Conservation (phyloP, 2,329 filamentous ascomycete species). For the Cytospora piceae region DNA sequence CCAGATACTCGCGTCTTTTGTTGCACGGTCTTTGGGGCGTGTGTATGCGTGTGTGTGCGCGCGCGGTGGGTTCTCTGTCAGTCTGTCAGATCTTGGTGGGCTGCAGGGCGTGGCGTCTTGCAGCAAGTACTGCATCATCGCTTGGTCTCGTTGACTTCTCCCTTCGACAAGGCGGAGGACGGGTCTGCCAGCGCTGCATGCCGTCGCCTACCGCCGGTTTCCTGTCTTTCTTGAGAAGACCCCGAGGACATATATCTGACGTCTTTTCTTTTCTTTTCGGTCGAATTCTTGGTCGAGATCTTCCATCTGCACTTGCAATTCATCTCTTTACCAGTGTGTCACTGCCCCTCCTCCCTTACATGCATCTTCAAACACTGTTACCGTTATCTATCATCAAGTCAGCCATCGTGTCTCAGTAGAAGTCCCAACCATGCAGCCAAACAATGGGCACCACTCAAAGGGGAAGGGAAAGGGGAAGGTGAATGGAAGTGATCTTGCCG, state of each 20-base stretch:
- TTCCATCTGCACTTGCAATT: not conserved
- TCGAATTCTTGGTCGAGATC: not conserved
- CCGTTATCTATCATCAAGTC: slow-evolving; percentile 4
- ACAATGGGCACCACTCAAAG: slow-evolving; percentile 9
- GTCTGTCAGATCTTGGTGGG: slow-evolving; percentile 4
- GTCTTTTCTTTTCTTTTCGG: not conserved
- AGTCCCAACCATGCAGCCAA: slow-evolving; percentile 16
- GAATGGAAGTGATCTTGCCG: not conserved
- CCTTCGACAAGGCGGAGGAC: not conserved
- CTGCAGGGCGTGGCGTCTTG: slow-evolving; percentile 4
- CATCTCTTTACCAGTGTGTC: not conserved
- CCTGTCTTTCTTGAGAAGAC: not conserved
- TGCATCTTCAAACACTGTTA: not conserved
- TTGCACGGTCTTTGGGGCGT: slow-evolving; percentile 12
- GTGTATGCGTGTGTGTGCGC: not conserved
- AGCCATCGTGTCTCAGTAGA: slow-evolving; percentile 4
- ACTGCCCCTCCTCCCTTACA: not conserved
- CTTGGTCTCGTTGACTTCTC: slow-evolving; percentile 3
- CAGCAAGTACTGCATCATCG: slow-evolving; percentile 15
- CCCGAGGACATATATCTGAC: slow-evolving; percentile 15
- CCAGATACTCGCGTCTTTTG: slow-evolving; percentile 3
- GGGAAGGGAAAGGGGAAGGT: slow-evolving; percentile 6
- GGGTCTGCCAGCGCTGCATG: slow-evolving; percentile 2
- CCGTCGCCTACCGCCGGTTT: not conserved
- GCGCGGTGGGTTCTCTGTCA: not conserved